Percentiles rank a stretch among this genome's conserved stretches.
Conservation (phyloP, 768 basidiomycete genomes). For the Amanita brunnescens region DNA sequence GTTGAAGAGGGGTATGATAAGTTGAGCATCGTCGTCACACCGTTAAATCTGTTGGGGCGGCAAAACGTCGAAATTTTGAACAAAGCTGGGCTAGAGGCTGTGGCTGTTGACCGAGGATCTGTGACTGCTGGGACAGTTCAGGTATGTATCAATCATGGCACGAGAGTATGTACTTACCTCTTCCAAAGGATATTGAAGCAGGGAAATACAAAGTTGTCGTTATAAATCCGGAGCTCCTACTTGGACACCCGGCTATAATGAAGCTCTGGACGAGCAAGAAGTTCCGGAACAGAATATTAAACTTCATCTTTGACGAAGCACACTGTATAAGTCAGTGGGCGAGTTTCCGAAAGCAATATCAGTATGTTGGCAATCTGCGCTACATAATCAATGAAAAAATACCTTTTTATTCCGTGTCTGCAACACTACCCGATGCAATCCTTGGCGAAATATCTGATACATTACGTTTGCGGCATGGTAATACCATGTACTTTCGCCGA, state of each 20-base stretch:
- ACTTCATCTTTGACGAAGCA: slow-evolving; percentile 28
- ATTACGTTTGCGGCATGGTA: slow-evolving; percentile 13
- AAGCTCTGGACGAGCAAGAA: background rate
- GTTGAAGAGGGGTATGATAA: slow-evolving; percentile 5
- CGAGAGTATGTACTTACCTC: background rate
- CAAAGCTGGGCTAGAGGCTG: background rate
- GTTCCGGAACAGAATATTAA: slow-evolving; percentile 9
- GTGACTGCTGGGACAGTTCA: slow-evolving; percentile 4
- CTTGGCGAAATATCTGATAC: slow-evolving; percentile 15
- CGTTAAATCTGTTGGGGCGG: slow-evolving; percentile 14
- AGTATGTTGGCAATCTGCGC: slow-evolving; percentile 14
- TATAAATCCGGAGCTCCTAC: background rate
- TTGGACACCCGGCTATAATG: background rate
- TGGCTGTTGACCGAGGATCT: slow-evolving; percentile 6
- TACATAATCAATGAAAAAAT: slow-evolving; percentile 21
- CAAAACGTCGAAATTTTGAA: slow-evolving; percentile 10
- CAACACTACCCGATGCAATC: slow-evolving; percentile 21
- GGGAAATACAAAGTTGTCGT: background rate
- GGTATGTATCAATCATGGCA: slow-evolving; percentile 5
- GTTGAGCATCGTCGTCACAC: slow-evolving; percentile 8
- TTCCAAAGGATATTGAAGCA: background rate
- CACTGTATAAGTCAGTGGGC: slow-evolving; percentile 34
- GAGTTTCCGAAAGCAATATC: slow-evolving; percentile 26
- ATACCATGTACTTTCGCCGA: slow-evolving; percentile 9
- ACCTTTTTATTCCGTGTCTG: slow-evolving; percentile 24